Evolutionary conservation across 2,329 filamentous ascomycete species (phyloP), one percentile per base, ranked within the genome.

Genomic region (Arthrobotrys pseudoclavata): DNA sequence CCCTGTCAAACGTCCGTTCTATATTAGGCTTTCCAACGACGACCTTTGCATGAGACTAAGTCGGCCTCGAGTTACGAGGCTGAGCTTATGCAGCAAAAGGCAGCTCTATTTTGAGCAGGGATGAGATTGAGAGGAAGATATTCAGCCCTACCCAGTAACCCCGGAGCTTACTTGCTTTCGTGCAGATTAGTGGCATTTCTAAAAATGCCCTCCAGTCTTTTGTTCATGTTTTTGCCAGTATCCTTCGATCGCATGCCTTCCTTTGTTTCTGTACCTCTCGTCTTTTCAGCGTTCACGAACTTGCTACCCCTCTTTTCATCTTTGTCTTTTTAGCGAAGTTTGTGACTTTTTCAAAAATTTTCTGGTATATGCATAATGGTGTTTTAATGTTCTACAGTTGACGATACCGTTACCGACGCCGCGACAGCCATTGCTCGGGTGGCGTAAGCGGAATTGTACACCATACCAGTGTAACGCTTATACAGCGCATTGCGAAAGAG

Each of bases 61-160:
- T 26, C 60, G 24, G 15, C 48, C 37, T 45, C 50, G 40, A 57
- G 45, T 24, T 24, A 60, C 22, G 74, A 71, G 74, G 74, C 74
- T 77, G 74, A 77, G 74, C 67, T 77, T 71, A 71, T 68, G 74
- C 57, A 47, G 67, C 52, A 5, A 67, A 50, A 60, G 57, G 61
- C 22, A 64, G 60, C 71, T 66, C 57, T 52, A 18, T 20, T 7
- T 69, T 45, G 9, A 52, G 15, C 63, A 63, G 63, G 63, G 70
- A 34, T 60, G 62, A 53, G 63, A 40, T 61, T 42, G 26, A 31
- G 40, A 66, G n/a, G 29, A 57, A 52, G 40, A 50, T 48, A 69
- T 69, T 77, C 74, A 77, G 74, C 74, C 74, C 74, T 77, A 77
- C 50, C 31, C 48, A 67, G 60, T 31, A 53, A 63, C 67, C 67